Percentiles rank a stretch among this genome's conserved stretches.
phyloP scores from a whole-genome alignment of 2,329 filamentous ascomycete species.

The Albophoma yamanashiensis region DNA sequence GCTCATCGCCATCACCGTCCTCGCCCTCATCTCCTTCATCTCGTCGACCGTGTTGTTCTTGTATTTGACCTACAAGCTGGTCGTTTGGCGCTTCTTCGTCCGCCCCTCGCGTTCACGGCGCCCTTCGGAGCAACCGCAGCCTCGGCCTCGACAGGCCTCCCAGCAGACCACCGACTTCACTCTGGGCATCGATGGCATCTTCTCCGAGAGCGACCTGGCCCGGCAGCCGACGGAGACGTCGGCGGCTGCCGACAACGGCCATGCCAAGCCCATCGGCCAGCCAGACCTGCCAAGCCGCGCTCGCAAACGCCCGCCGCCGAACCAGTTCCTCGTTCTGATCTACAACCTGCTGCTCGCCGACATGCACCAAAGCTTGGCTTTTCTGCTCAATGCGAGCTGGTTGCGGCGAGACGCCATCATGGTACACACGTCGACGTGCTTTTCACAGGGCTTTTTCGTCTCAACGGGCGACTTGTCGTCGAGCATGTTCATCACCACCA shows the following conservation, averaged over 20 bases:
- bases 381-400: conserved; percentile 52
- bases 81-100: conserved; percentile 16
- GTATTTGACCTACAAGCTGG: conserved; percentile 20
- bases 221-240: neutral
- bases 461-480: conserved; percentile 56
- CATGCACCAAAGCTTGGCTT: conserved; percentile 53
- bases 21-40: conserved; percentile 20
- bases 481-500: conserved; percentile 55
- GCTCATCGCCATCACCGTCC: conserved; percentile 17
- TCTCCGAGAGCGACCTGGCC: conserved; percentile 5
- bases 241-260: neutral
- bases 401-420: conserved; percentile 40
- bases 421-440: conserved; percentile 44
- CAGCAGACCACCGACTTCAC: conserved; percentile 21
- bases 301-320: conserved; percentile 33
- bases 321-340: conserved; percentile 60
- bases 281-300: conserved; percentile 8
- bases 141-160: neutral
- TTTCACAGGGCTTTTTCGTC: conserved; percentile 57
- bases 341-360: conserved; percentile 61
- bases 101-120: conserved; percentile 4
- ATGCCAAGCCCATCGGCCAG: neutral
- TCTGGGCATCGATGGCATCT: conserved; percentile 24
- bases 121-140: conserved; percentile 1
- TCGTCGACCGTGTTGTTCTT: conserved; percentile 16